Conservation (phyloP, 2,329 filamentous ascomycete species). For the Verticillium klebahnii region DNA sequence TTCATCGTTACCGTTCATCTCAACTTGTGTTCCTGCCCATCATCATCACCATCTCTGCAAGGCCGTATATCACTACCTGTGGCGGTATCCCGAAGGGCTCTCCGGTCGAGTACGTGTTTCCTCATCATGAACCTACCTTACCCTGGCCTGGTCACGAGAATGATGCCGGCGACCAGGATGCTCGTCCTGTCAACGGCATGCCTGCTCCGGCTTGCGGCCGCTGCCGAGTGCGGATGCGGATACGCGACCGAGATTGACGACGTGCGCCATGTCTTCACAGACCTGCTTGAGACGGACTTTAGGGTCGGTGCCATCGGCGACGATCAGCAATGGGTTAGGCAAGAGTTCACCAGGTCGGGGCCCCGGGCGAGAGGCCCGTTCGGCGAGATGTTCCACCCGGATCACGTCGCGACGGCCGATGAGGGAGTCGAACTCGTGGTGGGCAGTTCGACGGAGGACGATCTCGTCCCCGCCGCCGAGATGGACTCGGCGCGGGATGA, state of each 20-base stretch:
- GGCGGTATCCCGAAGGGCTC: no score
- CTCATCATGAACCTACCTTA: no score
- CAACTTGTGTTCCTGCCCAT: no score
- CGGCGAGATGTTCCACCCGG: constrained; percentile 56
- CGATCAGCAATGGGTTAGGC: constrained; percentile 58
- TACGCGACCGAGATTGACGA: constrained; percentile 53
- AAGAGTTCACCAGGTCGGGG: constrained; percentile 62
- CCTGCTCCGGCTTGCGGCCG: no score
- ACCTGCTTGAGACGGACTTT: constrained; percentile 23
- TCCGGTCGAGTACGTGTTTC: no score
- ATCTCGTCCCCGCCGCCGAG: constrained; percentile 58
- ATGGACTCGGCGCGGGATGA: constrained; percentile 57
- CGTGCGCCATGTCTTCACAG: constrained; percentile 53
- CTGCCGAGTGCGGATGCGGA: constrained; percentile 62
- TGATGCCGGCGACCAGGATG: no score
- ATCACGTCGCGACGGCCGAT: constrained; percentile 54
- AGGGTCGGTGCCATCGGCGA: constrained; percentile 26
- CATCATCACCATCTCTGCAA: no score
- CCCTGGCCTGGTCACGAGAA: no score
- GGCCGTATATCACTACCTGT: no score
- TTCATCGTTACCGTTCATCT: no score
- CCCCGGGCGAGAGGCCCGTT: constrained; percentile 55
- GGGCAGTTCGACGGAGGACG: constrained; percentile 35
- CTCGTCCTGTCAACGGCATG: no score
- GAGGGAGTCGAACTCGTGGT: constrained; percentile 55